Evolutionary conservation across 441 rosid species (phyloP).

Genomic region (Erysimum cheiri): DNA sequence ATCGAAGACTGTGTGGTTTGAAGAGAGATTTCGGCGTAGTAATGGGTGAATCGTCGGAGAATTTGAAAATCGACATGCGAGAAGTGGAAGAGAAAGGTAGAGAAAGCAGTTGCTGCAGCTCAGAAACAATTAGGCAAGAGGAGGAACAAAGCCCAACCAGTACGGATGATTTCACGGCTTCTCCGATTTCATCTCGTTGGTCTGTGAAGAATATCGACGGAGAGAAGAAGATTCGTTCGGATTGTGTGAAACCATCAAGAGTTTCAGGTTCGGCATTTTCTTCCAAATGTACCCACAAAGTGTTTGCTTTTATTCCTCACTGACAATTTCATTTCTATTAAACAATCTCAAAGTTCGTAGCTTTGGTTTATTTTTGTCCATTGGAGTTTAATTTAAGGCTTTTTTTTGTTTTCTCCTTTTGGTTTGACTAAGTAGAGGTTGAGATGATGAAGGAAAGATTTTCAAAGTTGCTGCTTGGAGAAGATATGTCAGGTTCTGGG

Average conservation of each 20-base stretch:
- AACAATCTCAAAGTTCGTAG: slow-evolving; percentile 5
- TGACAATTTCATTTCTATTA: not conserved
- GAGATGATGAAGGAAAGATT: slow-evolving; percentile 99
- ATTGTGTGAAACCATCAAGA: slow-evolving; percentile 54
- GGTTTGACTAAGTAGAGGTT: slow-evolving; percentile 54
- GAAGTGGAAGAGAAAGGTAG: slow-evolving; percentile 50
- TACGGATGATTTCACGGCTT: slow-evolving; percentile 64
- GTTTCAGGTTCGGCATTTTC: slow-evolving; percentile 58
- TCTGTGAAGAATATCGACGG: slow-evolving; percentile 49
- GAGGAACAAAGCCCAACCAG: slow-evolving; percentile 71
- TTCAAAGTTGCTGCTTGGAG: slow-evolving; percentile 91
- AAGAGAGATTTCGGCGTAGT: slow-evolving; percentile 52
- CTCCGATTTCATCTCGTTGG: slow-evolving; percentile 69
- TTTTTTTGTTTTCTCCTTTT: not conserved
- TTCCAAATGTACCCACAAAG: slow-evolving; percentile 29
- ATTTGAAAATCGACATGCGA: slow-evolving; percentile 48
- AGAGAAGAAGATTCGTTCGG: slow-evolving; percentile 49
- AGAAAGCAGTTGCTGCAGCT: slow-evolving; percentile 74
- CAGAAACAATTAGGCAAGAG: slow-evolving; percentile 59
- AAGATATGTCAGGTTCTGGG: slow-evolving; percentile 98
- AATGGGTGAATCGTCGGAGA: slow-evolving; percentile 47
- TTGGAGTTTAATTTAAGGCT: not conserved
- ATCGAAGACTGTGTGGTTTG: slow-evolving; percentile 47
- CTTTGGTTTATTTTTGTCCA: not conserved
- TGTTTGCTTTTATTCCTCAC: slow-evolving; percentile 44